These are phyloP conservation scores for Scedosporium apiospermum DNA, from an alignment of 2,329 filamentous ascomycete genomes.

Conservation along the genomic window DNA sequence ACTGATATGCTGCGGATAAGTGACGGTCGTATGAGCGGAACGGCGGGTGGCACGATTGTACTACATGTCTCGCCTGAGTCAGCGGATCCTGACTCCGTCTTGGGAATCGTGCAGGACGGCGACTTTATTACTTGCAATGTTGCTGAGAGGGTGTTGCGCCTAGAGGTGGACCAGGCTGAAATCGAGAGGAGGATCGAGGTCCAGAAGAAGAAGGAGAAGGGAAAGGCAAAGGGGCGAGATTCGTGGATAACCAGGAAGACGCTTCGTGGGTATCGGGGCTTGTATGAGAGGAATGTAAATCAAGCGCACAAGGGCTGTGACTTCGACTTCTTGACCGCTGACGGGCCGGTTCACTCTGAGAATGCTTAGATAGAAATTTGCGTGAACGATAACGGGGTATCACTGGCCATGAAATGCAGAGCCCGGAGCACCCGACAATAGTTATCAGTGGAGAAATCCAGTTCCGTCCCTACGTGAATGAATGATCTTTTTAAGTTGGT, in stretches of 20 bases:
- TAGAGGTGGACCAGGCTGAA: constrained; percentile 61
- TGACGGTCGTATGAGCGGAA: constrained; percentile 80
- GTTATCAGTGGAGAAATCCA: too few species aligned
- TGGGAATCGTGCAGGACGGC: constrained; percentile 67
- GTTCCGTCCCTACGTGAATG: too few species aligned
- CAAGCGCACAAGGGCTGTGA: constrained; percentile 50
- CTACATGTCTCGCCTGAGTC: constrained; percentile 83
- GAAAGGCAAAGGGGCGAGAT: constrained; percentile 16
- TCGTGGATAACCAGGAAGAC: constrained; percentile 25
- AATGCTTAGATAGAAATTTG: too few species aligned
- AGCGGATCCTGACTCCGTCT: constrained; percentile 62
- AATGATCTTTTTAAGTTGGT: too few species aligned
- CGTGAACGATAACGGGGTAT: too few species aligned
- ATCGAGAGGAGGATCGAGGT: constrained; percentile 48
- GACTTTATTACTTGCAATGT: constrained; percentile 74
- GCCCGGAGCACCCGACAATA: too few species aligned
- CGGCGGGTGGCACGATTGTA: constrained; percentile 81
- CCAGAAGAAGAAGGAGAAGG: constrained; percentile 44
- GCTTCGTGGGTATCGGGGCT: constrained; percentile 46
- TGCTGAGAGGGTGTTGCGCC: constrained; percentile 47
- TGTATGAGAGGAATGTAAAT: constrained; percentile 52
- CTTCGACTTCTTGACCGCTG: constrained; percentile 51
- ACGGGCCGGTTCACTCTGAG: constrained; percentile 16
- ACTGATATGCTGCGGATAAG: constrained; percentile 76
- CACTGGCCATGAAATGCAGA: too few species aligned